A percentile compares a stretch with the other conserved stretches of the same genome.
phyloP scores from a whole-genome alignment of 2,329 filamentous ascomycete genomes.

The Alternaria gaisen region DNA sequence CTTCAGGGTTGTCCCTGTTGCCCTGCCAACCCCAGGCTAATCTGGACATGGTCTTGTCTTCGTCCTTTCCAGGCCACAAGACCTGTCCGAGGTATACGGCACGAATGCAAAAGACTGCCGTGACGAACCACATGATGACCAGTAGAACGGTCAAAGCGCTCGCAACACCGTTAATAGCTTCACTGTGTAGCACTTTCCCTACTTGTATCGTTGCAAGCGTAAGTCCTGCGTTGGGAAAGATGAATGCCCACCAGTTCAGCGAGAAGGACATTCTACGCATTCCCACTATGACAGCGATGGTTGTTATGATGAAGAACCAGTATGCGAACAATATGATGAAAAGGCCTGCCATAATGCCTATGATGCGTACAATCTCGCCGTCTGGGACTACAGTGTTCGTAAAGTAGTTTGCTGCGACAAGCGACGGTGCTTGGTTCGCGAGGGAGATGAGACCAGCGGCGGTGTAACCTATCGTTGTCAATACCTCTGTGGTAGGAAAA shows the following conservation, averaged over 20 bases:
- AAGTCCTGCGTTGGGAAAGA: slow-evolving; percentile 72
- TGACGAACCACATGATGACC: slow-evolving; percentile 64
- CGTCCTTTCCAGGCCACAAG: slow-evolving; percentile 61
- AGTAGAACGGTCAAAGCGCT: slow-evolving; percentile 66
- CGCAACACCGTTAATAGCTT: slow-evolving; percentile 62
- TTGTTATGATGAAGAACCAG: slow-evolving; percentile 61
- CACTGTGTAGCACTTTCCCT: slow-evolving; percentile 62
- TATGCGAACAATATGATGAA: slow-evolving; percentile 61
- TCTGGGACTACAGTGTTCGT: slow-evolving; percentile 40
- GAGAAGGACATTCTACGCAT: slow-evolving; percentile 52
- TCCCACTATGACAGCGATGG: slow-evolving; percentile 50
- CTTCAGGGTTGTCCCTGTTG: slow-evolving; percentile 29
- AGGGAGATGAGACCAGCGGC: slow-evolving; percentile 57
- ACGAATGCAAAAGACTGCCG: slow-evolving; percentile 59
- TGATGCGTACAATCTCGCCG: slow-evolving; percentile 51
- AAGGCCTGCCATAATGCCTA: slow-evolving; percentile 56
- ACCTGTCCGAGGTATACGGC: slow-evolving; percentile 63
- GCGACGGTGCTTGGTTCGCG: slow-evolving; percentile 51
- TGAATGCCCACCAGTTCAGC: slow-evolving; percentile 65
- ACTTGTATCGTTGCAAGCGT: slow-evolving; percentile 67
- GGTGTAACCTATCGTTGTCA: slow-evolving; percentile 57
- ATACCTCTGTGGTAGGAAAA: slow-evolving; percentile 64
- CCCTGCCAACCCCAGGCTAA: slow-evolving; percentile 37
- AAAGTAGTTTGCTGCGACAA: slow-evolving; percentile 48
- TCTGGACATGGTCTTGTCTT: slow-evolving; percentile 42